Base-by-base conservation (phyloP, 2,329 filamentous ascomycete species). In the Clonostachys rhizophaga region DNA sequence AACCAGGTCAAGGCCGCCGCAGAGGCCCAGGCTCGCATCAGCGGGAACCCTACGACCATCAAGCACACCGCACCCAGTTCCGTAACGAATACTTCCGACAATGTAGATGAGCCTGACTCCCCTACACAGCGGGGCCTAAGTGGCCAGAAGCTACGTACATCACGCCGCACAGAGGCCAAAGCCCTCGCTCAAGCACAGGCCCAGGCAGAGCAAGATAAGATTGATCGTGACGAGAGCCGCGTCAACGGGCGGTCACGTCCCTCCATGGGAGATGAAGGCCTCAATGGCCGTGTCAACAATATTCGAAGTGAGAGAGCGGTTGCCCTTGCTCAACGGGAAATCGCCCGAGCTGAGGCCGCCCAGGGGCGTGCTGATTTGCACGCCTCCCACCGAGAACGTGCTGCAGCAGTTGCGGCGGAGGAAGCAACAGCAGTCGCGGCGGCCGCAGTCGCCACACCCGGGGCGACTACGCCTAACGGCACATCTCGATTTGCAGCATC, bases 1-100 rank as follows among this genome's bases (percentile, higher is more conserved):
- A 83, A 84, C 53, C 77, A 81, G 53, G 63, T 61, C 2, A 67
- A 69, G 46, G 79, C 79, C 2, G 75, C 80, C 1, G 63, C 61
- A 8, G 74, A 80, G 18, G 78, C 77, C 0, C 75, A 74, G 49
- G 58, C 59, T 5, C 71, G 75, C 18, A 70, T 66, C 4, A 6
- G 17, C 17, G 30, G 14, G 54, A 56, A 41, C 46, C 44, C 12
- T 49, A 46, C 14, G 45, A 48, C 35, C 40, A 59, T 52, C 46
- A 61, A 59, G 49, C 49, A 53, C 49, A 30, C 51, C 50, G 36
- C 36, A n/a, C 36, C 36, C 10, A 18, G 17, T 39, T n/a, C 36
- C 3, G 18, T 12, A 39, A 6, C 34, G 16, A 12, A 40, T n/a
- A 14, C 45, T 49, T 49, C 17, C 47, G 40, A 14, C 44, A 45